These are phyloP conservation scores for Amanita brunnescens DNA, from an alignment of 768 basidiomycete genomes.

Conservation along the genomic window DNA sequence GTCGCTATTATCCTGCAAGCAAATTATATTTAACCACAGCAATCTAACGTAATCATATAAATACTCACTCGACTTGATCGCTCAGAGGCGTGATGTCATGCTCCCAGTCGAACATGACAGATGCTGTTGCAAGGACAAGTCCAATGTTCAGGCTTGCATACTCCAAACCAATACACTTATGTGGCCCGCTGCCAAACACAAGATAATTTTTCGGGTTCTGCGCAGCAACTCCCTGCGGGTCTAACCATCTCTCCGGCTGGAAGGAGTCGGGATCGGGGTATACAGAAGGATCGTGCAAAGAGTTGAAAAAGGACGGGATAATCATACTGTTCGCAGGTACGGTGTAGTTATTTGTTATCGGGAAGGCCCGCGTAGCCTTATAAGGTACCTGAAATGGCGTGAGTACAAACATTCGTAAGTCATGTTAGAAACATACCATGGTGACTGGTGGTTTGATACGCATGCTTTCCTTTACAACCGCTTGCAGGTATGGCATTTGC, in stretches of 20 bases:
- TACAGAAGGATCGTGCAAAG: constrained; percentile 80
- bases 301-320: constrained; percentile 89
- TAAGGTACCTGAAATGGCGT: constrained; percentile 73
- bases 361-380: constrained; percentile 81
- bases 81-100: constrained; percentile 77
- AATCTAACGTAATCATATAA: neutral
- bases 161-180: constrained; percentile 87
- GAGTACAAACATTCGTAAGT: neutral
- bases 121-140: constrained; percentile 77
- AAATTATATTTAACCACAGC: neutral
- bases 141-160: constrained; percentile 91
- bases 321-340: constrained; percentile 90
- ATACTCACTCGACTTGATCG: constrained; percentile 71
- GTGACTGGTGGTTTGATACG: constrained; percentile 90
- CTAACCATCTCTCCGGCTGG: constrained; percentile 89
- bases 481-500: constrained; percentile 86
- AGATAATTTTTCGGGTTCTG: constrained; percentile 90
- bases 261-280: constrained; percentile 84
- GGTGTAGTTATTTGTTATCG: constrained; percentile 85
- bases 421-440: constrained; percentile 52
- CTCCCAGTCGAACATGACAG: constrained; percentile 73
- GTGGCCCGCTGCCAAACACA: constrained; percentile 90
- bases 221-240: constrained; percentile 69
- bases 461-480: constrained; percentile 90
- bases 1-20: constrained; percentile 80